phyloP scores from a whole-genome alignment of 1,284 basidiomycete species.

The Ustilago loliicola region DNA sequence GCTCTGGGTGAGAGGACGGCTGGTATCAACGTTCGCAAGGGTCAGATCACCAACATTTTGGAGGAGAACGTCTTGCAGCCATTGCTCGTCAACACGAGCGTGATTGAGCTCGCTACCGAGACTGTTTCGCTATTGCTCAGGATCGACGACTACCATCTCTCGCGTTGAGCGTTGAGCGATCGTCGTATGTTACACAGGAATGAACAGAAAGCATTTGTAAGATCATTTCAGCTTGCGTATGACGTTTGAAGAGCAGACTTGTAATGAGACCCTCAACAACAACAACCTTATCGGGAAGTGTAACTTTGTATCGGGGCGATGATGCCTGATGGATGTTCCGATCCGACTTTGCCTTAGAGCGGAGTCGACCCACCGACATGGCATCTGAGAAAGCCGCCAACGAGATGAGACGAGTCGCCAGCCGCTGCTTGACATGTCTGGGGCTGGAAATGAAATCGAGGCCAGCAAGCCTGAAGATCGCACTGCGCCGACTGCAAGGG shows the following conservation, averaged over 20 bases:
- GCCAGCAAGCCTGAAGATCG: background rate
- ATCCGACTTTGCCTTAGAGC: background rate
- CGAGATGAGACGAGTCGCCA: background rate
- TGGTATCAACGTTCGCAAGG: conserved; percentile 89
- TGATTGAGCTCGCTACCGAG: conserved; percentile 94
- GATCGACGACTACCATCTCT: conserved; percentile 87
- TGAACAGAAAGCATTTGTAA: conserved; percentile 1
- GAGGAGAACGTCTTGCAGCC: conserved; percentile 99
- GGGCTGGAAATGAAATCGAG: background rate
- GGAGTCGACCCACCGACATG: background rate
- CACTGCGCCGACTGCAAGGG: background rate
- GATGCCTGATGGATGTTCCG: background rate
- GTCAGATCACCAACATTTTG: conserved; percentile 93
- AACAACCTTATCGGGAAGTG: background rate
- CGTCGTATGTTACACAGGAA: background rate
- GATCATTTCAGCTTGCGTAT: background rate
- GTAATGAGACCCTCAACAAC: background rate
- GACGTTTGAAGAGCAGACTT: background rate
- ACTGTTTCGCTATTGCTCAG: conserved; percentile 96
- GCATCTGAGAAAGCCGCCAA: background rate
- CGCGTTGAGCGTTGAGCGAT: conserved; percentile 43
- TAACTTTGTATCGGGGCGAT: background rate
- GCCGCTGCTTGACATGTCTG: background rate
- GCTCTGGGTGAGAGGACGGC: conserved; percentile 93
- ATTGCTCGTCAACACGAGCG: conserved; percentile 92